These are phyloP conservation scores for Aphanomyces cochlioides DNA, from an alignment of 352 stramenopile genomes.

Conservation along the genomic window DNA sequence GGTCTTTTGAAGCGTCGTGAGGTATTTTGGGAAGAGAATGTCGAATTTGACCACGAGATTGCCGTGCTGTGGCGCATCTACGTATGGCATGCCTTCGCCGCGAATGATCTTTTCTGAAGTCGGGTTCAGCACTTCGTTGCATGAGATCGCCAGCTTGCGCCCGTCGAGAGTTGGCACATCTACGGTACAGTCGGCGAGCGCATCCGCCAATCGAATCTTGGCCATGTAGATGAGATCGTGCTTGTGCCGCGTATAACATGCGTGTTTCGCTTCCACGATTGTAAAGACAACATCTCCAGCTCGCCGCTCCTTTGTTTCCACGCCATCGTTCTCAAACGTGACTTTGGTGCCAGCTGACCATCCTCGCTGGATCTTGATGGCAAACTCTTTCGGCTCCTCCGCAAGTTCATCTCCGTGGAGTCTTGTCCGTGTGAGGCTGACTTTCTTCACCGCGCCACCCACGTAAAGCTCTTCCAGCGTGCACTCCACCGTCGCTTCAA, in stretches of 20 bases:
- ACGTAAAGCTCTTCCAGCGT: conserved; percentile 91
- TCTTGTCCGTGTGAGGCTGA: conserved; percentile 79
- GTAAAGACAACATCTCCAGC: conserved; percentile 93
- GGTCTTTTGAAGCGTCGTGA: conserved; percentile 90
- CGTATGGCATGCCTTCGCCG: conserved; percentile 94
- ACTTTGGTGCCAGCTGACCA: conserved; percentile 95
- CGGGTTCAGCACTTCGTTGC: conserved; percentile 90
- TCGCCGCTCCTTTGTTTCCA: conserved; percentile 89
- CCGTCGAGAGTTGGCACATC: conserved; percentile 95
- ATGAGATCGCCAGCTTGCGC: conserved; percentile 89
- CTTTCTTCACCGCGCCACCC: conserved; percentile 78
- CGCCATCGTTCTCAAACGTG: conserved; percentile 91
- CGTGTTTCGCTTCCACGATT: conserved; percentile 81
- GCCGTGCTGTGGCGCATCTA: conserved; percentile 60
- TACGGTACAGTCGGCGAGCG: conserved; percentile 91
- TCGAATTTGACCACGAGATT: conserved; percentile 95
- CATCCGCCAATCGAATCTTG: conserved; percentile 93
- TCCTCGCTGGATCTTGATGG: conserved; percentile 89
- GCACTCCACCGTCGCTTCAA: conserved; percentile 67
- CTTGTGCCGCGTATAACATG: conserved; percentile 86
- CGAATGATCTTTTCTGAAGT: conserved; percentile 88
- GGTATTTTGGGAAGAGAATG: conserved; percentile 92
- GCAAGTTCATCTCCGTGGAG: conserved; percentile 60
- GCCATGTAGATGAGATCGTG: conserved; percentile 91
- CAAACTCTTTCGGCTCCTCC: conserved; percentile 78